These are phyloP conservation scores for Tuber magnatum DNA, from an alignment of 495 filamentous ascomycete species.

Conservation along the genomic window DNA sequence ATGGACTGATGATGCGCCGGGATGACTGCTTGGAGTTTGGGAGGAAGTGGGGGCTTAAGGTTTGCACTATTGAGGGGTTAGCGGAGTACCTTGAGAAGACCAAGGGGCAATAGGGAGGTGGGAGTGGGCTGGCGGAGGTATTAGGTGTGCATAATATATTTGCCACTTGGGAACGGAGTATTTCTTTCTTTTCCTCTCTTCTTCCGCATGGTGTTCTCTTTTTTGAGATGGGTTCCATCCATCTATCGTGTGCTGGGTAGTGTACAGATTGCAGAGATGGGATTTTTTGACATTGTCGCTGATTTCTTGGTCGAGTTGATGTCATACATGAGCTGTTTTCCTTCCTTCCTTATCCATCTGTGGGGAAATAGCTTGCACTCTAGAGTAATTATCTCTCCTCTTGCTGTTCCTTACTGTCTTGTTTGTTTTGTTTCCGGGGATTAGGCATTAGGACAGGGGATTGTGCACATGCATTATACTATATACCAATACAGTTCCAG, in stretches of 20 bases:
- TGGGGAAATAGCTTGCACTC: background rate
- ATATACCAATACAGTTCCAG: background rate
- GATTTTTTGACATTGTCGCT: background rate
- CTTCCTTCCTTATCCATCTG: background rate
- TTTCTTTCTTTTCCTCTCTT: background rate
- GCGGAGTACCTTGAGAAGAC: constrained; percentile 68
- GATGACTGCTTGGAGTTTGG: constrained; percentile 88
- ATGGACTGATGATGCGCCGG: constrained; percentile 84
- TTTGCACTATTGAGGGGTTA: constrained; percentile 91
- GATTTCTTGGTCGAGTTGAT: background rate
- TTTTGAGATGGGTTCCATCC: background rate
- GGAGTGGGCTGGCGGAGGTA: background rate
- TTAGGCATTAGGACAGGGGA: background rate
- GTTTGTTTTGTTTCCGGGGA: background rate
- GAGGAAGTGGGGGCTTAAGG: constrained; percentile 76
- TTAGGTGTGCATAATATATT: background rate
- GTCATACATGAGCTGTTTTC: background rate
- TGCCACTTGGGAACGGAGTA: background rate
- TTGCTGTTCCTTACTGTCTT: background rate
- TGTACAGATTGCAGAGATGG: background rate
- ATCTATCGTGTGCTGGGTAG: background rate
- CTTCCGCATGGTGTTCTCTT: background rate
- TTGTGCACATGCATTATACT: background rate
- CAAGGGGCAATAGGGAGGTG: constrained; percentile 47
- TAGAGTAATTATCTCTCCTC: background rate